Evolutionary conservation across 1,139 yeast species (phyloP), one percentile per base, ranked within the genome.

Genomic region (Meyerozyma smithsonii): DNA sequence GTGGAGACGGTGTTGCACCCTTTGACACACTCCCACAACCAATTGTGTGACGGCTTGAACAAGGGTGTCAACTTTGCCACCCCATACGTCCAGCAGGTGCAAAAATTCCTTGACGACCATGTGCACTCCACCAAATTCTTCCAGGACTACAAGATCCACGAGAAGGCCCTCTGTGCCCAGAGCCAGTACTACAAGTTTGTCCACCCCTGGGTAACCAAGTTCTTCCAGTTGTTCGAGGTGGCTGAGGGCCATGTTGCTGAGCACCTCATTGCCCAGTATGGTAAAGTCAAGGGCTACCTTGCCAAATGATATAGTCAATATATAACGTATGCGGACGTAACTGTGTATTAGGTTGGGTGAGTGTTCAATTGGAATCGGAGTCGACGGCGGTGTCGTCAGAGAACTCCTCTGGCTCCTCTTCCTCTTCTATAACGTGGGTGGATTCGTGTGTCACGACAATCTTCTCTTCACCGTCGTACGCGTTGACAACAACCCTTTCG

Each of bases 1-100:
- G 55, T 55, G 43, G 53, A 59, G 39, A 38, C 46, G 16, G 58
- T 65, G 38, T 54, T 66, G 49, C 74, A 69, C 48, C 76, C 77
- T 39, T 61, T 69, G 45, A 48, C 61, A 39, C 60, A 61, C 45
- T 55, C 58, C 44, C 72, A 68, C 49, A 55, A 54, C 48, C 56
- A 56, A 39, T 53, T 66, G 36, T 71, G 77, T 55, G 64, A 57
- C 28, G 59, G 52, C 1, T 62, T 70, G 48, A 51, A 57, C 48
- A 51, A 51, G 37, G 69, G 67, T 20, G 56, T 59, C 36, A 46
- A 47, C 28, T 56, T 49, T 42, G 56, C 60, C 12, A 50, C 56
- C 41, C 76, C 76, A 28, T 69, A 68, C 47, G 46, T 57, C 33
- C 46, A 48, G 32, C 41, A 53, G 38, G 64, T 49, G 23, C 58